Conservation (phyloP, 306 rosid species). For the Phaseolus lunatus region DNA sequence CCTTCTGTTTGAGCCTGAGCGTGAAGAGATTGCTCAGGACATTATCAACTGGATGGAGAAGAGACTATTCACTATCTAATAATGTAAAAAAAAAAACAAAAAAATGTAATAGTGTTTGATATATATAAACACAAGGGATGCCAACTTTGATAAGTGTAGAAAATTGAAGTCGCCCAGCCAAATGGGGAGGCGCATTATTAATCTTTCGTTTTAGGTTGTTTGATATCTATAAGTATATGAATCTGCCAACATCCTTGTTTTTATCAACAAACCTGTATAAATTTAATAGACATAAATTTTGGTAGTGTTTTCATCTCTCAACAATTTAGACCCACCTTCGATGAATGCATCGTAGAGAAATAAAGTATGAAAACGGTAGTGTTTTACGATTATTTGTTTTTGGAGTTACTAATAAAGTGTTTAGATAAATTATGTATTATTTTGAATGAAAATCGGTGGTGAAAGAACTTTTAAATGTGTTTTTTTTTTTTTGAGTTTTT, state of each 20-base stretch:
- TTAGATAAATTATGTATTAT: too few relatives aligned
- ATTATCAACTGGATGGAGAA: constrained; percentile 91
- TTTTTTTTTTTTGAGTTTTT: too few relatives aligned
- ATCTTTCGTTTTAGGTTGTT: constrained; percentile 26
- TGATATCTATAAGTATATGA: background rate
- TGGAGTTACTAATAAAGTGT: too few relatives aligned
- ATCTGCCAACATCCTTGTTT: constrained; percentile 10
- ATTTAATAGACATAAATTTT: background rate
- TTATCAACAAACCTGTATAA: constrained; percentile 39
- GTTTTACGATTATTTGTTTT: too few relatives aligned
- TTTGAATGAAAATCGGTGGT: too few relatives aligned
- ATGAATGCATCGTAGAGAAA: background rate
- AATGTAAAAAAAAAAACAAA: background rate
- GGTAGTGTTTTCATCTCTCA: background rate
- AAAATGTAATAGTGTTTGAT: too few relatives aligned
- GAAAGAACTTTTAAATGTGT: too few relatives aligned
- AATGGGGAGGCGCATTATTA: constrained; percentile 44
- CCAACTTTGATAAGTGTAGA: constrained; percentile 31
- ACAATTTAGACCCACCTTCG: background rate
- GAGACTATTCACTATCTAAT: constrained; percentile 52
- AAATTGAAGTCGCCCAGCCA: constrained; percentile 36
- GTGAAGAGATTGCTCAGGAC: constrained; percentile 80
- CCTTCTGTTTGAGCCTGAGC: constrained; percentile 94
- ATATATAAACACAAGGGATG: background rate
- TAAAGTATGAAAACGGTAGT: too few relatives aligned